Conservation (phyloP, 345 rosid genomes). For the Moricandia moricandioides region DNA sequence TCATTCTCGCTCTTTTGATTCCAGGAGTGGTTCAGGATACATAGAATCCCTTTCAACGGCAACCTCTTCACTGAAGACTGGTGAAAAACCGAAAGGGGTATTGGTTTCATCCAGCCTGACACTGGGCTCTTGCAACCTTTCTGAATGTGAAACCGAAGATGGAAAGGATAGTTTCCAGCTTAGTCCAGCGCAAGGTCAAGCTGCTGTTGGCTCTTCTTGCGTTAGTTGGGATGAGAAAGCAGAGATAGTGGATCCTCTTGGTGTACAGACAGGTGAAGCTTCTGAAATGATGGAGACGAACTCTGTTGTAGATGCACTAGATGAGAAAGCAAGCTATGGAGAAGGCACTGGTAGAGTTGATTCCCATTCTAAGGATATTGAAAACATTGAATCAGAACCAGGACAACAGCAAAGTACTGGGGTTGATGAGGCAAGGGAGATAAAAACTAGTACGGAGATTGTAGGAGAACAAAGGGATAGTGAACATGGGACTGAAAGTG, state of each 20-base stretch:
- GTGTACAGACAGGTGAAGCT: slow-evolving; percentile 38
- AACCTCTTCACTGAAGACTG: slow-evolving; percentile 47
- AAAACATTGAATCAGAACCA: slow-evolving; percentile 35
- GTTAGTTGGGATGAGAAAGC: slow-evolving; percentile 83
- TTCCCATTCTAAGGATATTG: slow-evolving; percentile 23
- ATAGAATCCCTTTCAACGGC: slow-evolving; percentile 47
- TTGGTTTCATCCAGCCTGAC: slow-evolving; percentile 41
- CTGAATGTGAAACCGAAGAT: slow-evolving; percentile 39
- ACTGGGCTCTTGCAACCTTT: slow-evolving; percentile 41
- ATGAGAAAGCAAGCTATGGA: slow-evolving; percentile 21
- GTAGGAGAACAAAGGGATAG: slow-evolving; percentile 60
- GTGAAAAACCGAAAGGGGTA: slow-evolving; percentile 46
- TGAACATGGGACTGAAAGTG: slow-evolving; percentile 69
- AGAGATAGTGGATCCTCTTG: slow-evolving; percentile 54
- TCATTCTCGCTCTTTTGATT: slow-evolving; percentile 55
- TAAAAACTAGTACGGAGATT: slow-evolving; percentile 34
- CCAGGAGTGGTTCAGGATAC: slow-evolving; percentile 60
- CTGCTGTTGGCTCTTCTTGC: slow-evolving; percentile 46
- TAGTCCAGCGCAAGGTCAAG: slow-evolving; percentile 43
- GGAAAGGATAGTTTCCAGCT: slow-evolving; percentile 34
- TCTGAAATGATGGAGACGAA: slow-evolving; percentile 22
- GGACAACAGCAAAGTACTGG: slow-evolving; percentile 42
- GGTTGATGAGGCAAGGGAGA: slow-evolving; percentile 61
- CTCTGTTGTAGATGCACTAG: slow-evolving; percentile 13
- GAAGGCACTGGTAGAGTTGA: slow-evolving; percentile 34